phyloP scores from a whole-genome alignment of 1,139 yeast species.

The Lodderomyces orthopsilosis region DNA sequence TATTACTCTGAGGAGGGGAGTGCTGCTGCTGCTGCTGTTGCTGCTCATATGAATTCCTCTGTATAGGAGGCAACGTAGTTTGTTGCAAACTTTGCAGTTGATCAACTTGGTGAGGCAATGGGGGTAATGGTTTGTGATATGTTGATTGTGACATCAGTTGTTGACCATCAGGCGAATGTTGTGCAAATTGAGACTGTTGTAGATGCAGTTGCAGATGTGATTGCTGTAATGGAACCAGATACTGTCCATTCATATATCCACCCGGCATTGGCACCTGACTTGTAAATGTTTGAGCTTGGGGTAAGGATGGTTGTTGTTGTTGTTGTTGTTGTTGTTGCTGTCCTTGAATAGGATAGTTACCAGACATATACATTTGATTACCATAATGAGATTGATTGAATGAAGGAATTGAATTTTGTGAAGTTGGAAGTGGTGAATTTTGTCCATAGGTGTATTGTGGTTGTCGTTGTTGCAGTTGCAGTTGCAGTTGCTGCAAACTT shows the following conservation, averaged over 20 bases:
- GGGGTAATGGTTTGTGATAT: constrained; percentile 12
- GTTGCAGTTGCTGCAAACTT: not conserved
- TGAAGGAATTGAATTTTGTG: constrained; percentile 8
- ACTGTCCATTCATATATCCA: not conserved
- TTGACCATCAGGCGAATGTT: constrained; percentile 5
- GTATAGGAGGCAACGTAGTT: constrained; percentile 3
- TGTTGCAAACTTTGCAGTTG: constrained; percentile 7
- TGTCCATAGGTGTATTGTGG: constrained; percentile 7
- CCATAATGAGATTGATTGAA: not conserved
- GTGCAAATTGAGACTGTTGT: too few relatives aligned
- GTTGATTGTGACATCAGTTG: constrained; percentile 10
- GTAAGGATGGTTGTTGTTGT: not conserved
- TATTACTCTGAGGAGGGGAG: not conserved
- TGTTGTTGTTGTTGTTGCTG: constrained; percentile 4
- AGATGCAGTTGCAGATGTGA: constrained; percentile 5
- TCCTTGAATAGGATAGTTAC: constrained; percentile 1
- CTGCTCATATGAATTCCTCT: constrained; percentile 5
- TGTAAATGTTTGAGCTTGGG: constrained; percentile 1
- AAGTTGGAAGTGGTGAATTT: constrained; percentile 5
- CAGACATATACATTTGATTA: constrained; percentile 7
- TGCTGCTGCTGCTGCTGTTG: constrained; percentile 3
- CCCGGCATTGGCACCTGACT: not conserved
- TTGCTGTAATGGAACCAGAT: constrained; percentile 7
- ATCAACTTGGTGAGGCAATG: constrained; percentile 12
- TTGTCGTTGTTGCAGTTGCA: constrained; percentile 6